phyloP scores from a whole-genome alignment of 1,284 basidiomycete species.

The Sporisorium sorghi region DNA sequence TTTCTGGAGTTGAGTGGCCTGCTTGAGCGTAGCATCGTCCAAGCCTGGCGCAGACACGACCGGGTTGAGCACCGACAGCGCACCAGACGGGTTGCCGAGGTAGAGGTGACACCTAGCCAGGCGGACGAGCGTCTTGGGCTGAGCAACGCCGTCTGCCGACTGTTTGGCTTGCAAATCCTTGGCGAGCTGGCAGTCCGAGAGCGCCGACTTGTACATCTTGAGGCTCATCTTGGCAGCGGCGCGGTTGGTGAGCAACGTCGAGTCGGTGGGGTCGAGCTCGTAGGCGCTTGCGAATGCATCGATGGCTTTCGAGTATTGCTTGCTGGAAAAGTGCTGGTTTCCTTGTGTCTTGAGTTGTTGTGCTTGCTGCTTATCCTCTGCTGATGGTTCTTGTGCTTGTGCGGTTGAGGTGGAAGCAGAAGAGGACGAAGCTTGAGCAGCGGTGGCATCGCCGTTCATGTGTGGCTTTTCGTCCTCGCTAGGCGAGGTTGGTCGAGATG shows the following conservation, averaged over 20 bases:
- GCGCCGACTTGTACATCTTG: conserved; percentile 79
- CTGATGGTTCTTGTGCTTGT: conserved; percentile 16
- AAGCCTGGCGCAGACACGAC: conserved; percentile 11
- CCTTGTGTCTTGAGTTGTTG: conserved; percentile 66
- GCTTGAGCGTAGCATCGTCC: conserved; percentile 41
- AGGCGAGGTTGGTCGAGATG: conserved; percentile 24
- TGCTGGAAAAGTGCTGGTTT: conserved; percentile 62
- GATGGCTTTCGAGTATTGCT: conserved; percentile 64
- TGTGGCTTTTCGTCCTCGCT: not conserved
- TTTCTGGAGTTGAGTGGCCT: conserved; percentile 47
- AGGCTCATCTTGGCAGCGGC: conserved; percentile 86
- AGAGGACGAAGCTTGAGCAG: not conserved
- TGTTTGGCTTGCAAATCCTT: conserved; percentile 74
- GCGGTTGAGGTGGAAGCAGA: not conserved
- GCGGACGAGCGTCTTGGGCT: conserved; percentile 60
- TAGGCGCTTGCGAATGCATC: conserved; percentile 61
- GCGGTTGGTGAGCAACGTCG: conserved; percentile 83
- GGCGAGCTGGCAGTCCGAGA: conserved; percentile 83
- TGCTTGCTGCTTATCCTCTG: conserved; percentile 39
- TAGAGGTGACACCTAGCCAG: conserved; percentile 62
- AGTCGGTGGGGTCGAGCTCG: conserved; percentile 77
- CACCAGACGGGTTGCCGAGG: conserved; percentile 56
- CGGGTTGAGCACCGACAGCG: conserved; percentile 40
- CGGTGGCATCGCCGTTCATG: conserved; percentile 1
- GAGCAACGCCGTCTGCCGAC: conserved; percentile 30